These are phyloP conservation scores for Teratosphaeria zuluensis DNA, from an alignment of 2,329 filamentous ascomycete species.

Conservation along the genomic window DNA sequence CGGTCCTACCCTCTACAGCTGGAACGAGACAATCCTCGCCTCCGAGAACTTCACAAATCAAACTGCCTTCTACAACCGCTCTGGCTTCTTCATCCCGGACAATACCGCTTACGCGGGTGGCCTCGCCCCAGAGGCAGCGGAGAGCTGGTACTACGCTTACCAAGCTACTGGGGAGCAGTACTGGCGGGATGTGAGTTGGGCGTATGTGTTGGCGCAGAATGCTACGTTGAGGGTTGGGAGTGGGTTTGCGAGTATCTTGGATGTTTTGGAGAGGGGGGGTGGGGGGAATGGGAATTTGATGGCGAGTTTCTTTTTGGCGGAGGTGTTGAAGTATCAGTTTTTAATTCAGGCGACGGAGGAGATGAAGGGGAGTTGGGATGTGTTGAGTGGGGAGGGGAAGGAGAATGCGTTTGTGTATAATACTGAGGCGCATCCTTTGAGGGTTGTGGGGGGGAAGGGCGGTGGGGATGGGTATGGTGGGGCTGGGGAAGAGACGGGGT, in stretches of 20 bases:
- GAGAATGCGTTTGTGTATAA: conserved; percentile 56
- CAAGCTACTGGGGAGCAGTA: conserved; percentile 12
- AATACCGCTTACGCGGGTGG: not conserved
- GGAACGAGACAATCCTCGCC: not conserved
- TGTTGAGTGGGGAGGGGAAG: not conserved
- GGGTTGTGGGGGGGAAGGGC: not conserved
- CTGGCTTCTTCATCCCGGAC: not conserved
- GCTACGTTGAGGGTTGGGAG: conserved; percentile 2
- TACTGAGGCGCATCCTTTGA: conserved; percentile 40
- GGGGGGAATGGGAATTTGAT: conserved; percentile 34
- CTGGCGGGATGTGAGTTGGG: conserved; percentile 14
- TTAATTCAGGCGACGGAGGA: conserved; percentile 63
- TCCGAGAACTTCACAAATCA: not conserved
- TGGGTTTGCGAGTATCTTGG: not conserved
- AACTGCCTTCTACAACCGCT: not conserved
- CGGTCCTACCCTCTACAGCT: conserved; percentile 1
- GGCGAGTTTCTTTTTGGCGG: conserved; percentile 69
- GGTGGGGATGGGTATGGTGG: too few relatives aligned
- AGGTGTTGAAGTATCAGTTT: conserved; percentile 91
- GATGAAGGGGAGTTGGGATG: conserved; percentile 43
- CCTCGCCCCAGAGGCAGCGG: conserved; percentile 5
- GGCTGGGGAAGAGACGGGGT: not conserved
- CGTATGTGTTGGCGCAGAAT: conserved; percentile 10
- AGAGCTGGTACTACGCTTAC: conserved; percentile 17
- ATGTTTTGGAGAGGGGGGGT: not conserved